Evolutionary conservation across 2,329 filamentous ascomycete genomes (phyloP).

Genomic region (Metarhizium humberi): DNA sequence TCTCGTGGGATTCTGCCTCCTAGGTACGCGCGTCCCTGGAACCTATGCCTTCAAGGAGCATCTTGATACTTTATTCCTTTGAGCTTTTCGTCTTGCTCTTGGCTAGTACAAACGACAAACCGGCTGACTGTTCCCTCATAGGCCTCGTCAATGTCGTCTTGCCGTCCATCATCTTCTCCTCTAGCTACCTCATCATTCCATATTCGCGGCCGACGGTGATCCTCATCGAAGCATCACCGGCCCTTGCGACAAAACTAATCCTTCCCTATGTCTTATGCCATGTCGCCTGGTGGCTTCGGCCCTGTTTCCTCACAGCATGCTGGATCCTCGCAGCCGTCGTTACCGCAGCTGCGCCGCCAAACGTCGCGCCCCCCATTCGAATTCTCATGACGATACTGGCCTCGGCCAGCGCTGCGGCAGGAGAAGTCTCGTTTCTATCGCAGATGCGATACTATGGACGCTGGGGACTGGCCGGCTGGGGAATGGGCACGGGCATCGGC

Average conservation of each 20-base stretch:
- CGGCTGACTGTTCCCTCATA: conserved; percentile 4
- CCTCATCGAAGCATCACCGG: conserved; percentile 21
- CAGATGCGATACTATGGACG: conserved; percentile 19
- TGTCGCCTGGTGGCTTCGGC: conserved; percentile 18
- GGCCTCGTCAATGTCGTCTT: conserved; percentile 21
- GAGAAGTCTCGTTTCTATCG: conserved; percentile 23
- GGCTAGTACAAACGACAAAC: no score
- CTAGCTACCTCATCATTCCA: conserved; percentile 26
- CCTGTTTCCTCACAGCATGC: conserved; percentile 14
- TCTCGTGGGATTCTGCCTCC: neutral
- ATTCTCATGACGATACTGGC: conserved; percentile 20
- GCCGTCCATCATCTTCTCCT: conserved; percentile 20
- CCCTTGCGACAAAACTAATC: conserved; percentile 18
- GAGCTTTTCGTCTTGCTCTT: no score
- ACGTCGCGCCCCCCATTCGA: conserved; percentile 21
- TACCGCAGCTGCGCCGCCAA: conserved; percentile 20
- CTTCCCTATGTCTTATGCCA: conserved; percentile 18
- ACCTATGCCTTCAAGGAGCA: no score
- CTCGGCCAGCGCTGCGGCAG: conserved; percentile 18
- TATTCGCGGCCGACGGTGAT: conserved; percentile 22
- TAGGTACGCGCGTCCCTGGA: neutral
- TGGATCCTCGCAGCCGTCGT: conserved; percentile 21
- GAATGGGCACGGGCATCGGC: conserved; percentile 22
- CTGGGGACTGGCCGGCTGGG: conserved; percentile 25
- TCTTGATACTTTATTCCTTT: no score